Percentiles rank a stretch among this genome's conserved stretches.
phyloP scores from a whole-genome alignment of 106 monocot genomes.

The Hemerocallis citrina region DNA sequence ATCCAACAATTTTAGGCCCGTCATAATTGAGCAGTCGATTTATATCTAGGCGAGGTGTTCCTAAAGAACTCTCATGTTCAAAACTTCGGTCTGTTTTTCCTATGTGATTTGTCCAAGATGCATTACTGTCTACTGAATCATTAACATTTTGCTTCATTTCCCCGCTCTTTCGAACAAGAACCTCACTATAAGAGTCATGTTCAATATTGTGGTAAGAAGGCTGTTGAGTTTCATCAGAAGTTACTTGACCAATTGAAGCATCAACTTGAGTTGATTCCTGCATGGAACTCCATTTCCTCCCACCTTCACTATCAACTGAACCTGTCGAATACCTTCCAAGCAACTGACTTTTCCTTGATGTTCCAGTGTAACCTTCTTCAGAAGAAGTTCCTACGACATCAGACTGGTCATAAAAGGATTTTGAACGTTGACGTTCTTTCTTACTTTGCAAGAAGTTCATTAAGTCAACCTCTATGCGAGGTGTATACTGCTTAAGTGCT shows the following conservation, averaged over 20 bases:
- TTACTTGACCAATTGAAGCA: conserved; percentile 22
- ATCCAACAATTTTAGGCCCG: conserved; percentile 21
- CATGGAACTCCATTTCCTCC: conserved; percentile 55
- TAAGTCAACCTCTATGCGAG: conserved; percentile 96
- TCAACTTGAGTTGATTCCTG: conserved; percentile 45
- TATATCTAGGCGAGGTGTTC: conserved; percentile 48
- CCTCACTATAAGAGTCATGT: conserved; percentile 22
- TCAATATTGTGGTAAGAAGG: conserved; percentile 33
- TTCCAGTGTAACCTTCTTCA: conserved; percentile 69
- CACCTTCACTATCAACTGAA: conserved; percentile 66
- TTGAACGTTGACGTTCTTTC: conserved; percentile 85
- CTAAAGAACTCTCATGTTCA: conserved; percentile 29
- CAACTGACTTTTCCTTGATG: conserved; percentile 53
- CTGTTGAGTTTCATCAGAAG: conserved; percentile 40
- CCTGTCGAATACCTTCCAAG: conserved; percentile 70
- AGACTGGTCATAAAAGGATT: conserved; percentile 76
- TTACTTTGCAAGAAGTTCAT: conserved; percentile 92
- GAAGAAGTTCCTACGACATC: conserved; percentile 80
- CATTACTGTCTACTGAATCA: conserved; percentile 16
- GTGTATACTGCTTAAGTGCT: conserved; percentile 92
- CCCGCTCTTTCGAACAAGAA: conserved; percentile 18
- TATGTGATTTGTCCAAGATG: conserved; percentile 12
- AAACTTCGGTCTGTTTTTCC: not conserved
- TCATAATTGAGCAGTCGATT: conserved; percentile 33
- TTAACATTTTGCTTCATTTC: conserved; percentile 23